Evolutionary conservation across 129 eudicot species (phyloP), one percentile per base, ranked within the genome.

Genomic region (Deinandra increscens): DNA sequence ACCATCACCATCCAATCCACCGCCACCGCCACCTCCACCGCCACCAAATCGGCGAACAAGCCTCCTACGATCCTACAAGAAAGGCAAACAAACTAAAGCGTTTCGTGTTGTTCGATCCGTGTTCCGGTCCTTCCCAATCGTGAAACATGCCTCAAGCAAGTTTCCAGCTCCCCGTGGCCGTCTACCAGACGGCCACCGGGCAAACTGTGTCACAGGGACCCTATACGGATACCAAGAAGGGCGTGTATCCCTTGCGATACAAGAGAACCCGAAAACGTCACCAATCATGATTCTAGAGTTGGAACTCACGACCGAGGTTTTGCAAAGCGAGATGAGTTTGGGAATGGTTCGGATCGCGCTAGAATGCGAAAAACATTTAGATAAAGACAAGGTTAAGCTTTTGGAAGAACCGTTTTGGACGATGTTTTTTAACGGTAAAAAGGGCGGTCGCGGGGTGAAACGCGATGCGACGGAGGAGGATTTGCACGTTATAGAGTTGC

Each of bases 321-420:
- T 86, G 37, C 96, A 88, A 45, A 84, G 75, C 56, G 97, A 91
- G 42, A 82, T 91, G 88, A 72, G 78, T 37, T 9, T 69, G 5
- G 96, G 94, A 2, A 76, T 84, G 85, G 91, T 91, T 4, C 64
- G 96, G n/a, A 86, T 91, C 43, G 85, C 96, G 14, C 60, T 91
- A 42, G 97, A 91, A 72, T 86, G 91, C 60, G 94, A 88, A 15
- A 88, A 88, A 54, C 39, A 71, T 51, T 14, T 60, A 0, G 91
- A 86, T 0, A 82, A 82, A 39, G 89, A 83, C 9, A 81, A 80
- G 72, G 67, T 36, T 7, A 80, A 84, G 70, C 82, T 88, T 6
- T 15, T 91, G 46, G 94, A 85, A 2, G 97, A 84, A 78, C 91
- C 91, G 0, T 33, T 82, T 7, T 91, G 97, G 97, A 70, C 87